Evolutionary conservation across 2,329 filamentous ascomycete species (phyloP), one percentile per base, ranked within the genome.

Genomic region (Dactylonectria estremocensis): DNA sequence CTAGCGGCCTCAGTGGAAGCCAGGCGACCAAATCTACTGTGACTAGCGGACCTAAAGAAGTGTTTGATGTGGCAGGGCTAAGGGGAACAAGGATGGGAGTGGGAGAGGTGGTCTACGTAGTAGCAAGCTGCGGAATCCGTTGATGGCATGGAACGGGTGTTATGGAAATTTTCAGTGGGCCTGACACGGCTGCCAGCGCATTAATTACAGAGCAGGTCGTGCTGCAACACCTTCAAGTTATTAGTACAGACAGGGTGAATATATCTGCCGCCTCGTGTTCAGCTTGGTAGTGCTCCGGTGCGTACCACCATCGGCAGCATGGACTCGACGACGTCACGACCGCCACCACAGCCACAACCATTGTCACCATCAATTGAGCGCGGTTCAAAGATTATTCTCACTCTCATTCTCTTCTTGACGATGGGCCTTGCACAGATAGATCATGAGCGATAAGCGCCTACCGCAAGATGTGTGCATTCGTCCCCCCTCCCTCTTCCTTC

Each of bases 61-160:
- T 31, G 62, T 64, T 64, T n/a, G 62, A 59, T 54, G 55, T 64
- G 62, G 62, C 62, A 55, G 40, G 61, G 50, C 54, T 33, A 60
- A 22, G 28, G 54, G 53, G 61, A 13, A 20, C n/a, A 40, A 45
- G 18, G 37, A 33, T 54, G 49, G 31, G 54, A 31, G 46, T 46
- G 33, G 52, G 46, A 48, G 16, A 43, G 3, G 40, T 8, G 40
- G 40, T 14, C 16, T 43, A n/a, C n/a, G n/a, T n/a, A n/a, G n/a
- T n/a, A 43, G 40, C 40, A n/a, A n/a, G 40, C 40, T 43, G 40
- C 40, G 40, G 14, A 7, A 43, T 8, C 40, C 40, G 16, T n/a
- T 7, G 14, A 43, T 43, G 40, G 40, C n/a, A 43, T 43, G 45
- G 18, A 33, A 61, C 35, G 64, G 64, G 64, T 48, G 28, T 43